Evolutionary conservation across 176 grass and related monocot genomes (phyloP), one percentile per base, ranked within the genome.

Genomic region (sorghum (Sorghum bicolor)): DNA sequence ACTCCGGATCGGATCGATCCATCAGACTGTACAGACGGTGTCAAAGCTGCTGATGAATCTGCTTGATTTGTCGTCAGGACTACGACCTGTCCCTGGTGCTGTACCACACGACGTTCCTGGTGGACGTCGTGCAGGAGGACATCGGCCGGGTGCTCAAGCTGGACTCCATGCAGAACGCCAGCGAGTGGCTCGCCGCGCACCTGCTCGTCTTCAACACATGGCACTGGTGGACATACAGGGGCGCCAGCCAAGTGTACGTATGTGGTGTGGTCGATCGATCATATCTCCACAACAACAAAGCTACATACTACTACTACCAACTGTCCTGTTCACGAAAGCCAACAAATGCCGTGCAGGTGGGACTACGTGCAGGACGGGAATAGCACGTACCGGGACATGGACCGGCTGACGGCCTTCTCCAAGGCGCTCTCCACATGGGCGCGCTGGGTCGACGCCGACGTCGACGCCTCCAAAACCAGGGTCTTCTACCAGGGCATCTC

Each of bases 401-500:
- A 92, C 77, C 65, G 91, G 10, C 73, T 84, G 8, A 33, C 34
- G 1, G 87, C 87, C 19, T 92, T 92, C 84, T 71, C 85, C 70
- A 92, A 89, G 31, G 87, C 70, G 13, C 87, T 92, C 74, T 67
- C 84, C 19, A 92, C 91, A 48, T 92, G 87, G 91, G 84, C 84
- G 1, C 74, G 70, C 1, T 92, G 91, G 87, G 84, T 89, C 0
- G 87, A 92, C 50, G 70, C 84, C 5, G 87, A 78, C 76, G 3
- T 92, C 63, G 78, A 91, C 34, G 16, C 88, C 1, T 53, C 77
- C 32, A 43, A 24, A 40, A 89, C 91, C 13, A 80, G 41, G 68
- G 86, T 96, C 63, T 50, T 96, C 61, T 96, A 80, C 72, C 94
- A 93, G 40, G 88, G 91, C 41, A 87, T 91, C 44, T 91, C 94